Conservation (phyloP, 2,329 filamentous ascomycete genomes). For the Exophiala aquamarina region DNA sequence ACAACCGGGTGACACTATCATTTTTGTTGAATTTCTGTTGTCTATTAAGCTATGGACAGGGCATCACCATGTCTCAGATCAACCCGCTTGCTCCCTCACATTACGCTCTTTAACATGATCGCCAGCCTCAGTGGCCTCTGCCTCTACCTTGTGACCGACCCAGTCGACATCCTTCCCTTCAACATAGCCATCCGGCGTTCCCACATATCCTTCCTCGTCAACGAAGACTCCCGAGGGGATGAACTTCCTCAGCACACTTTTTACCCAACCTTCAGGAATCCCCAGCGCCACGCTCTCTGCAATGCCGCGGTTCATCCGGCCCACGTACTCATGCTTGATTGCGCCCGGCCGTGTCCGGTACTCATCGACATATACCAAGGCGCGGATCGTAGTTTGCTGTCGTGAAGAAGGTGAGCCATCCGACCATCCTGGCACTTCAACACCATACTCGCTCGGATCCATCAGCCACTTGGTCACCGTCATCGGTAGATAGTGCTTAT, state of each 20-base stretch:
- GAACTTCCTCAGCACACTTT: constrained; percentile 39
- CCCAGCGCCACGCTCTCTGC: constrained; percentile 38
- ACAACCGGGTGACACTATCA: too few species aligned
- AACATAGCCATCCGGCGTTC: constrained; percentile 25
- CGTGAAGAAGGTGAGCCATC: neutral
- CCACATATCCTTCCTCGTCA: constrained; percentile 23
- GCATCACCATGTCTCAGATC: too few species aligned
- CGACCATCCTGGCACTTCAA: constrained; percentile 6
- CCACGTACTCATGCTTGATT: constrained; percentile 41
- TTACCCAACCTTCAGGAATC: constrained; percentile 31
- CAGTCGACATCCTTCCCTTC: neutral
- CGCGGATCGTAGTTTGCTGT: constrained; percentile 26
- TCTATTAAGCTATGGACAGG: too few species aligned
- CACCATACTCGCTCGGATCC: constrained; percentile 21
- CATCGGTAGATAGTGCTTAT: constrained; percentile 28
- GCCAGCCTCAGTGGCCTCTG: constrained; percentile 18
- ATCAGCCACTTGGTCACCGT: constrained; percentile 24
- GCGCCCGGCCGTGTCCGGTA: constrained; percentile 32
- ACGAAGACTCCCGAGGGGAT: constrained; percentile 32
- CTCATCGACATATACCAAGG: constrained; percentile 45
- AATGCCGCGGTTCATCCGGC: constrained; percentile 45
- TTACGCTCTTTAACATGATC: constrained; percentile 13
- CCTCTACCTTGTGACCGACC: constrained; percentile 1
- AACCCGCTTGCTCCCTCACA: neutral
- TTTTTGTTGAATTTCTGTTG: too few species aligned